Base-by-base conservation (phyloP, 2,329 filamentous ascomycete species). In the Claviceps pusilla region DNA sequence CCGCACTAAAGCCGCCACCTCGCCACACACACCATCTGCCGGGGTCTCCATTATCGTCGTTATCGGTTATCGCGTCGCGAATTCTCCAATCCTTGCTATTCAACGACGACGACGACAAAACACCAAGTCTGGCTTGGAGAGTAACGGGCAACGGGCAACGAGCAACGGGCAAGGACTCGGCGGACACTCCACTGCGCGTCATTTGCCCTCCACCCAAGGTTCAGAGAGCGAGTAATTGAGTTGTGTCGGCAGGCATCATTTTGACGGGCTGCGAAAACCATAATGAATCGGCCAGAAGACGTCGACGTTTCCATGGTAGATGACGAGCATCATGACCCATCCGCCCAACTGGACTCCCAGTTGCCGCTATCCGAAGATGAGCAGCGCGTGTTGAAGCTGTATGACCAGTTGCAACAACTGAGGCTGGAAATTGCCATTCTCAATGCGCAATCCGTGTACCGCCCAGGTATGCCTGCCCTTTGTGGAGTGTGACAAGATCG, bases 371-470 rank as follows among this genome's bases (percentile, higher is more conserved):
- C 83, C 1, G 75, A 80, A 41, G 75, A 79, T 56, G 88, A 94
- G 68, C 71, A 76, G 61, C 75, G 76, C 58, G 76, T 85, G 33
- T 72, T 93, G 41, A 76, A 80, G 45, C 76, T 90, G 50, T 86
- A 88, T 68, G 83, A 89, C 65, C 77, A 78, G 59, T 71, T 89
- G 31, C 80, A 84, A 62, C 81, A 87, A 65, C 74, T 90, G 48
- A 79, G 83, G 62, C 71, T 91, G 28, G 84, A 93, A 69, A 79
- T 83, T 54, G 83, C 83, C 42, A 73, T 93, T 43, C 68, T 89
- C 12, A 74, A 70, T 48, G 76, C 76, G 4, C 74, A 75, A 49
- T 64, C 69, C n/a, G 57, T 62, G 16, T 54, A 71, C 55, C 59
- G 61, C 19, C 58, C 64, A 58, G 64, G 75, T 75, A 61, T 54